Evolutionary conservation across 352 stramenopile species (phyloP).

Genomic region (Globisporangium irregulare): DNA sequence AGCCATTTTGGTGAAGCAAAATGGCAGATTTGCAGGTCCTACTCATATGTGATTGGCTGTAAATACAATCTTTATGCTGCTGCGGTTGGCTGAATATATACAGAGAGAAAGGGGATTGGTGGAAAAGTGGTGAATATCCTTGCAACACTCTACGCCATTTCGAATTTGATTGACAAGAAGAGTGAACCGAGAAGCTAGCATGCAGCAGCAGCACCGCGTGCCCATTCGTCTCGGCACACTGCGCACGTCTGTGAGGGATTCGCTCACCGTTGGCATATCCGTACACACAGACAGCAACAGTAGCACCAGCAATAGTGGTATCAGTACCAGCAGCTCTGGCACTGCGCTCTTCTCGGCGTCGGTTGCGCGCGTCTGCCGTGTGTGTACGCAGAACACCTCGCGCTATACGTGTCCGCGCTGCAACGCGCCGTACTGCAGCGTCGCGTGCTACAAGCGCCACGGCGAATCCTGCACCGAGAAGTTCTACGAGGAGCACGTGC

Average conservation of each 20-base stretch:
- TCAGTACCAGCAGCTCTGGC: not conserved
- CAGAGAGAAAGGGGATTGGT: not conserved
- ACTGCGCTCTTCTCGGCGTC: conserved; percentile 26
- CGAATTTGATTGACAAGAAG: conserved; percentile 5
- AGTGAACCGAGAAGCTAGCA: not conserved
- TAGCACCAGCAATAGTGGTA: not conserved
- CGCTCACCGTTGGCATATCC: conserved; percentile 8
- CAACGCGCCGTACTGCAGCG: conserved; percentile 76
- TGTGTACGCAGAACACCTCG: conserved; percentile 54
- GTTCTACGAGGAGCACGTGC: conserved; percentile 76
- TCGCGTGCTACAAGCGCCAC: conserved; percentile 74
- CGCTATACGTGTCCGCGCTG: conserved; percentile 86
- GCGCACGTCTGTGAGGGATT: conserved; percentile 39
- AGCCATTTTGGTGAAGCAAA: conserved; percentile 43
- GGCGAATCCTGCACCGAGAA: conserved; percentile 66
- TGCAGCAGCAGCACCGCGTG: conserved; percentile 35
- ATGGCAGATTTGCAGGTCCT: conserved; percentile 19
- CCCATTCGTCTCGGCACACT: conserved; percentile 59
- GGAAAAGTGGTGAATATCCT: conserved; percentile 6
- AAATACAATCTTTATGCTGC: not conserved
- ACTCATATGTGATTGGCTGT: not conserved
- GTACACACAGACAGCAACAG: conserved; percentile 8
- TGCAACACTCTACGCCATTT: not conserved
- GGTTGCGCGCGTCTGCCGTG: conserved; percentile 51
- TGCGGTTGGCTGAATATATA: not conserved